Percentiles rank a stretch among this genome's conserved stretches.
These are phyloP conservation scores for Luzula sylvatica DNA, from an alignment of 176 grass and related monocot genomes.

Conservation along the genomic window DNA sequence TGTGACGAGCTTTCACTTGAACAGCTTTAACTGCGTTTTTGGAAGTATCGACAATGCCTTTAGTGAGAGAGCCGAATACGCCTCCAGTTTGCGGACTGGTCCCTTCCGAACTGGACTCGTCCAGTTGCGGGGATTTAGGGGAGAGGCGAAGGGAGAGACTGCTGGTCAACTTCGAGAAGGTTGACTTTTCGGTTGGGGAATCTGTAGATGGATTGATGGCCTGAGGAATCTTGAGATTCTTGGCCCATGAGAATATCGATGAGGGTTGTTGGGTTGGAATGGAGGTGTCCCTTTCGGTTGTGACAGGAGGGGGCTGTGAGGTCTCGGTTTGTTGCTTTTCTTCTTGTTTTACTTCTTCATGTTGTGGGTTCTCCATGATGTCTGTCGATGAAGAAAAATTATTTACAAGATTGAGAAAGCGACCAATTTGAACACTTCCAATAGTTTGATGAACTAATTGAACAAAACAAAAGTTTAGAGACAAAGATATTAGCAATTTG, in stretches of 20 bases:
- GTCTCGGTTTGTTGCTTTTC: constrained; percentile 36
- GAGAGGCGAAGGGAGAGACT: constrained; percentile 58
- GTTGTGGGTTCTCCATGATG: too few species aligned
- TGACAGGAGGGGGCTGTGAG: constrained; percentile 10
- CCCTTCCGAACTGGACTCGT: constrained; percentile 36
- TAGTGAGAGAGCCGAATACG: constrained; percentile 85
- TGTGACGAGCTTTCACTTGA: constrained; percentile 95
- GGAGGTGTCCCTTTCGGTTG: constrained; percentile 9
- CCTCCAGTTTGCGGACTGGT: constrained; percentile 44
- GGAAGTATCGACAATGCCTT: constrained; percentile 81
- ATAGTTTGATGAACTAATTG: too few species aligned
- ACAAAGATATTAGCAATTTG: too few species aligned
- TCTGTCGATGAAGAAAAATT: too few species aligned
- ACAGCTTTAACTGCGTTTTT: constrained; percentile 96
- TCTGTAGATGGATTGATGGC: constrained; percentile 37
- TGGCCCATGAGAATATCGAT: constrained; percentile 87
- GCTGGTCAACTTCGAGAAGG: constrained; percentile 69
- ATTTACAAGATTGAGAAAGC: too few species aligned
- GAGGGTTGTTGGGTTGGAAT: constrained; percentile 24
- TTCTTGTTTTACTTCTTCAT: too few species aligned
- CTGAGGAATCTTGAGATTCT: constrained; percentile 78
- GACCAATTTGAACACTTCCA: too few species aligned
- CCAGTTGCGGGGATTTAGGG: constrained; percentile 52
- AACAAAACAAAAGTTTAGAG: too few species aligned
- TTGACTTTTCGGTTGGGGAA: constrained; percentile 66